Evolutionary conservation across 2,329 filamentous ascomycete genomes (phyloP).

Genomic region (Fusarium decemcellulare): DNA sequence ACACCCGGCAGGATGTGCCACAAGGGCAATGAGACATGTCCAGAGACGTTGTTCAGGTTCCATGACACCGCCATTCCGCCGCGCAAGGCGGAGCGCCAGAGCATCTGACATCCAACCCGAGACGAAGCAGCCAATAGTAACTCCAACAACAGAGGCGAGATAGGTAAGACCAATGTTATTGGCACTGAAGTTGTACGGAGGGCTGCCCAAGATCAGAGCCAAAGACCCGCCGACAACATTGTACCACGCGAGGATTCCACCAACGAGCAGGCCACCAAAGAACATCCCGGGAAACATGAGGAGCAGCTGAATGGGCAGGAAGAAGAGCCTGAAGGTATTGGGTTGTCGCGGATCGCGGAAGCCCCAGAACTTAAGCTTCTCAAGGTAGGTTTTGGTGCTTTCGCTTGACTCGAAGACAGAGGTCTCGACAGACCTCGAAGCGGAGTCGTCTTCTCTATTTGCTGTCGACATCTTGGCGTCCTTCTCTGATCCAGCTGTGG

Average conservation of each 20-base stretch:
- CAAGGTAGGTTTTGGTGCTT: constrained; percentile 19
- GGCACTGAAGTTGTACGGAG: constrained; percentile 43
- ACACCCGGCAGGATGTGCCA: constrained; percentile 42
- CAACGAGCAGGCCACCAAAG: constrained; percentile 41
- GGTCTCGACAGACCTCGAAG: not conserved
- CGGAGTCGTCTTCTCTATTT: constrained; percentile 1
- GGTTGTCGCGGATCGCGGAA: constrained; percentile 32
- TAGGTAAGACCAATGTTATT: constrained; percentile 41
- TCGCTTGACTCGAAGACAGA: not conserved
- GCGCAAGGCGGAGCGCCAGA: constrained; percentile 35
- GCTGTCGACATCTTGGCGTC: not conserved
- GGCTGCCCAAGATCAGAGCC: constrained; percentile 40
- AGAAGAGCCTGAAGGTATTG: constrained; percentile 38
- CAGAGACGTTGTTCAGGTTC: constrained; percentile 47
- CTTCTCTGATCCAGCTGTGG: not conserved
- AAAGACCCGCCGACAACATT: constrained; percentile 40
- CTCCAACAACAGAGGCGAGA: constrained; percentile 37
- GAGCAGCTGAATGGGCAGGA: constrained; percentile 27
- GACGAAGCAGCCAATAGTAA: constrained; percentile 41
- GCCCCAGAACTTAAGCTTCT: constrained; percentile 42
- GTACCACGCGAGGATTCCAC: constrained; percentile 44
- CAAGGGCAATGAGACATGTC: constrained; percentile 36
- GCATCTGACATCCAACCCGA: constrained; percentile 42
- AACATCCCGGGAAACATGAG: constrained; percentile 38
- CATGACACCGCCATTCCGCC: constrained; percentile 42